Evolutionary conservation across 805 yeast genomes (phyloP).

Genomic region (Pachysolen tannophilus): DNA sequence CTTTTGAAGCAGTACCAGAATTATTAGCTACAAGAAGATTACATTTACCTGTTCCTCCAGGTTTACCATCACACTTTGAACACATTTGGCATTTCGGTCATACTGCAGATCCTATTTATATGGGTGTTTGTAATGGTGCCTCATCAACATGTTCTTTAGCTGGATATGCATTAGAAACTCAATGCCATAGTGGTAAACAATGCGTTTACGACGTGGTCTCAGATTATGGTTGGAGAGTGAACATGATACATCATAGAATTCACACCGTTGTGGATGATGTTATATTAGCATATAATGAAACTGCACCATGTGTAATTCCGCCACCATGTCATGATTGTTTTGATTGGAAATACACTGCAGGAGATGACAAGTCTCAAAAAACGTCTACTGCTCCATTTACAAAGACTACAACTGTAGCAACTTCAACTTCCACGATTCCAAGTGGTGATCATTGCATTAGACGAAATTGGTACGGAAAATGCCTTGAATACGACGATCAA

Average conservation of each 20-base stretch:
- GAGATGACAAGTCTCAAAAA: constrained; percentile 20
- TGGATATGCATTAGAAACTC: constrained; percentile 96
- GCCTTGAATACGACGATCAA: constrained; percentile 33
- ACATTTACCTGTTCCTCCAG: constrained; percentile 92
- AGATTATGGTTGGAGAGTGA: constrained; percentile 89
- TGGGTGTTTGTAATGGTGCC: constrained; percentile 97
- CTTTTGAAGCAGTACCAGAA: constrained; percentile 94
- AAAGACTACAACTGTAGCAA: constrained; percentile 15
- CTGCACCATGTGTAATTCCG: constrained; percentile 66
- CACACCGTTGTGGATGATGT: constrained; percentile 85
- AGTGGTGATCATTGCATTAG: constrained; percentile 35
- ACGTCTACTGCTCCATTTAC: constrained; percentile 11
- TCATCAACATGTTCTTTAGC: constrained; percentile 82
- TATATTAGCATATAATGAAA: constrained; percentile 60
- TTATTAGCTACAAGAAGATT: constrained; percentile 71
- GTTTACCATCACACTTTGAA: constrained; percentile 67
- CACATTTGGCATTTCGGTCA: constrained; percentile 94
- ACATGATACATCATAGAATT: constrained; percentile 79
- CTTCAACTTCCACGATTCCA: constrained; percentile 15
- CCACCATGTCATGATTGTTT: constrained; percentile 87
- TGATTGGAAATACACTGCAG: constrained; percentile 73
- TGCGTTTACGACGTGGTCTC: constrained; percentile 86
- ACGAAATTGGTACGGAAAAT: constrained; percentile 65
- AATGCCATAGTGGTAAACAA: constrained; percentile 83
- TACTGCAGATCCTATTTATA: constrained; percentile 92